Evolutionary conservation across 371 early-diverging fungal genomes (phyloP).

Genomic region (Enterospora canceri): DNA sequence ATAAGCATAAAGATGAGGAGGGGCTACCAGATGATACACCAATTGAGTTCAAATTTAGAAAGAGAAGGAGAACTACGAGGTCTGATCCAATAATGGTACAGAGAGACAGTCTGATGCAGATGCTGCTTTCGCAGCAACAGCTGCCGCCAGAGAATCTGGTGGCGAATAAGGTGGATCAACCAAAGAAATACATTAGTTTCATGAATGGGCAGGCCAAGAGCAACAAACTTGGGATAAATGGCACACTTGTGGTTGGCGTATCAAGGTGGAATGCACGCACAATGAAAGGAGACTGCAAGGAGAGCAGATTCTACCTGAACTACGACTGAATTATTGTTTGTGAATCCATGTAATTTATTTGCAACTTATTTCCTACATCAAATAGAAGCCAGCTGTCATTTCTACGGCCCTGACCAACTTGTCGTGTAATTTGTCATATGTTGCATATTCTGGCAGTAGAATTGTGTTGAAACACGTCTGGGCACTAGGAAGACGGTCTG

Average conservation of each 20-base stretch:
- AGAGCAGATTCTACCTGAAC: conserved; percentile 6
- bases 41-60: too few species aligned
- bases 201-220: background rate
- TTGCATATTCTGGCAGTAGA: conserved; percentile 75
- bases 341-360: background rate
- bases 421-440: conserved; percentile 67
- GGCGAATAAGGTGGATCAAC: too few species aligned
- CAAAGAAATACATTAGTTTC: background rate
- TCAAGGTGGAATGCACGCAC: background rate
- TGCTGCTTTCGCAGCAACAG: too few species aligned
- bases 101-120: too few species aligned
- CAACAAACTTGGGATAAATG: background rate
- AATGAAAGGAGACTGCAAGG: background rate
- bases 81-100: too few species aligned
- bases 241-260: background rate
- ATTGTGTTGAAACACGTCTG: conserved; percentile 90
- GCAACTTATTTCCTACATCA: conserved; percentile 52
- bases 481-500: conserved; percentile 75
- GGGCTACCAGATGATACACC: too few species aligned
- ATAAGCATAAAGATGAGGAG: too few species aligned
- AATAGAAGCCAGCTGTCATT: conserved; percentile 87
- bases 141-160: too few species aligned
- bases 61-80: too few species aligned
- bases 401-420: conserved; percentile 77
- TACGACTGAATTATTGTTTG: background rate